Conservation (phyloP, 2,329 filamentous ascomycete species). For the Clarireedia monteithiana region DNA sequence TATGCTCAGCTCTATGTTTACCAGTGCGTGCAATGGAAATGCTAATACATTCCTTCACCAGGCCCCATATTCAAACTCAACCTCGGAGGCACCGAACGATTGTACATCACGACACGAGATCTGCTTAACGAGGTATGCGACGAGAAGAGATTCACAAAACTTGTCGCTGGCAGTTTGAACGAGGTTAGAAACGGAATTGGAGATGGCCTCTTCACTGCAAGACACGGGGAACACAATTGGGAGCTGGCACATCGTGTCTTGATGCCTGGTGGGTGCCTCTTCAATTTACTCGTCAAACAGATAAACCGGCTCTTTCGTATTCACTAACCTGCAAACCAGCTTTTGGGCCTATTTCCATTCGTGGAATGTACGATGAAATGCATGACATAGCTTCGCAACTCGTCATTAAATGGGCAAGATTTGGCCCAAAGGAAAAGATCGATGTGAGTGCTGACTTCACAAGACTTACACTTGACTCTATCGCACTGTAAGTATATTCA, state of each 20-base stretch:
- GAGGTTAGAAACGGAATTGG: conserved; percentile 52
- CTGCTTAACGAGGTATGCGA: conserved; percentile 58
- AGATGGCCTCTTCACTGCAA: conserved; percentile 59
- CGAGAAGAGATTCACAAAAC: conserved; percentile 56
- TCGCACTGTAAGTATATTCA: conserved; percentile 34
- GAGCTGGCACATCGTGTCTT: conserved; percentile 57
- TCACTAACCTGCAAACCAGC: conserved; percentile 30
- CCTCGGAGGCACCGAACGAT: conserved; percentile 37
- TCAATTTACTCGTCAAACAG: background rate
- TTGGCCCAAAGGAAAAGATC: conserved; percentile 50
- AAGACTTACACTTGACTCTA: conserved; percentile 60
- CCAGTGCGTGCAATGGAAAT: background rate
- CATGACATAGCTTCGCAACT: conserved; percentile 60
- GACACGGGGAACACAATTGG: conserved; percentile 51
- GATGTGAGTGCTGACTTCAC: conserved; percentile 62
- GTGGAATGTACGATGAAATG: conserved; percentile 62
- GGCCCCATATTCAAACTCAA: conserved; percentile 50
- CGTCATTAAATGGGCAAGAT: conserved; percentile 59
- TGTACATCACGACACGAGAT: conserved; percentile 45
- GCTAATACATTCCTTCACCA: background rate
- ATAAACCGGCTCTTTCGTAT: too few species aligned
- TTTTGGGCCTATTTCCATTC: conserved; percentile 61
- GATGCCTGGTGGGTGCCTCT: conserved; percentile 37
- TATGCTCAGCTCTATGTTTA: conserved; percentile 23
- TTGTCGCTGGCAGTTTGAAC: conserved; percentile 39